Evolutionary conservation across 2,329 filamentous ascomycete species (phyloP).

Genomic region (Fusarium sp.): DNA sequence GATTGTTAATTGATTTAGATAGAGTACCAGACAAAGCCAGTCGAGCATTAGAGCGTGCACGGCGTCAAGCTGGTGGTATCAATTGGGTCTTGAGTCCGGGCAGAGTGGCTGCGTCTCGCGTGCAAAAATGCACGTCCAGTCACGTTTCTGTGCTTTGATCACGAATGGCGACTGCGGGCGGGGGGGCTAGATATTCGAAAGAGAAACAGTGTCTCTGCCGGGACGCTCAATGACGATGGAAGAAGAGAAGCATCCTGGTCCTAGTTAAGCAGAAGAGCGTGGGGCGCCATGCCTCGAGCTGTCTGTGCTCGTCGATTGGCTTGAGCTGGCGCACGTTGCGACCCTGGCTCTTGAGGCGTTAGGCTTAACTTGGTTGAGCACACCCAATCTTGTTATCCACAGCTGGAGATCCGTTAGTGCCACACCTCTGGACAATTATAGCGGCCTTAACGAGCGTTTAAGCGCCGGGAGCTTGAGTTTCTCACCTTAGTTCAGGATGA

Average conservation of each 20-base stretch:
- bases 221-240: slow-evolving; percentile 31
- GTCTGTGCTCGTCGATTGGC: slow-evolving; percentile 31
- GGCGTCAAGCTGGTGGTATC: slow-evolving; percentile 24
- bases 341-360: slow-evolving; percentile 30
- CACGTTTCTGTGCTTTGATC: slow-evolving; percentile 29
- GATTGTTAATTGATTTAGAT: slow-evolving; percentile 10
- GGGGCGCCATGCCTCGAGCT: slow-evolving; percentile 27
- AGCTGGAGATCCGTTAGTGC: slow-evolving; percentile 20
- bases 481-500: slow-evolving; percentile 7
- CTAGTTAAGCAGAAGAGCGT: slow-evolving; percentile 18
- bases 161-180: slow-evolving; percentile 18
- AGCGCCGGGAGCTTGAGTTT: slow-evolving; percentile 43
- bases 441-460: slow-evolving; percentile 39
- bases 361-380: slow-evolving; percentile 25
- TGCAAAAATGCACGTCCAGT: slow-evolving; percentile 34
- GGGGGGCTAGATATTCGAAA: slow-evolving; percentile 11
- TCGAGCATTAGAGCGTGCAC: slow-evolving; percentile 6
- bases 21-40: slow-evolving; percentile 8
- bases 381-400: slow-evolving; percentile 19
- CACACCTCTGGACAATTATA: slow-evolving; percentile 44
- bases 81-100: slow-evolving; percentile 12
- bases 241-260: slow-evolving; percentile 8
- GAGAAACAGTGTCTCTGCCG: slow-evolving; percentile 13
- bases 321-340: slow-evolving; percentile 27
- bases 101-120: slow-evolving; percentile 30